Conservation (phyloP, 2,329 filamentous ascomycete species). For the Anisogramma anomala region DNA sequence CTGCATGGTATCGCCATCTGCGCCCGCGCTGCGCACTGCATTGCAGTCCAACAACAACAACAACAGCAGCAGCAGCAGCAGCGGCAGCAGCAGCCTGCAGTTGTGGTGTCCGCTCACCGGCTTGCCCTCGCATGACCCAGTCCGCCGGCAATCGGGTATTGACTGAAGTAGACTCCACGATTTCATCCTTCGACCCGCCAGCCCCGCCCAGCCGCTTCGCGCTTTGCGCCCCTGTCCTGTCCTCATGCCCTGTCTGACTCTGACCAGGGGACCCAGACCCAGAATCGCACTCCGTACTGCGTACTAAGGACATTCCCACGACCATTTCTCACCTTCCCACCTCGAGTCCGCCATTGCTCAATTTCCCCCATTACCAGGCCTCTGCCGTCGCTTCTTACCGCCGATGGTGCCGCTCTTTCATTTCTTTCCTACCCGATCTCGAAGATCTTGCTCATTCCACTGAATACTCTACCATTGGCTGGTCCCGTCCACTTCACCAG, state of each 20-base stretch:
- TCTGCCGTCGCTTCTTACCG: too few relatives aligned
- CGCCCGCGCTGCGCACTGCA: not conserved
- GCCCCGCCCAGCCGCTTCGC: conserved; percentile 10
- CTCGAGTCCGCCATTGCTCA: not conserved
- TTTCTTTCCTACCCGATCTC: conserved; percentile 1
- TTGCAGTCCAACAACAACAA: not conserved
- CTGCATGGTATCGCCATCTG: not conserved
- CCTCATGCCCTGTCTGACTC: not conserved
- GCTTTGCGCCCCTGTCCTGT: conserved; percentile 5
- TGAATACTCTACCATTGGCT: too few relatives aligned
- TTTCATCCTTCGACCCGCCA: not conserved
- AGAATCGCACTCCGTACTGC: conserved; percentile 7
- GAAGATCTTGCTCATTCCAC: not conserved
- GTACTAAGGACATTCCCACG: conserved; percentile 1
- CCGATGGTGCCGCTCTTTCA: conserved; percentile 2
- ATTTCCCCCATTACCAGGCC: not conserved
- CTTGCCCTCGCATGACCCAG: not conserved
- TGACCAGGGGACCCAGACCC: conserved; percentile 12
- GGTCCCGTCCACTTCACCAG: not conserved
- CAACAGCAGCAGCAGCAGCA: too few relatives aligned
- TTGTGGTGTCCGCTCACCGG: not conserved
- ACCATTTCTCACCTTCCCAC: conserved; percentile 1
- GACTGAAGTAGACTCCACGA: not conserved
- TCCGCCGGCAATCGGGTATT: not conserved
- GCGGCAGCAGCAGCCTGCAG: too few relatives aligned